phyloP scores from a whole-genome alignment of 2,329 filamentous ascomycete genomes.

The Capronia epimyces region DNA sequence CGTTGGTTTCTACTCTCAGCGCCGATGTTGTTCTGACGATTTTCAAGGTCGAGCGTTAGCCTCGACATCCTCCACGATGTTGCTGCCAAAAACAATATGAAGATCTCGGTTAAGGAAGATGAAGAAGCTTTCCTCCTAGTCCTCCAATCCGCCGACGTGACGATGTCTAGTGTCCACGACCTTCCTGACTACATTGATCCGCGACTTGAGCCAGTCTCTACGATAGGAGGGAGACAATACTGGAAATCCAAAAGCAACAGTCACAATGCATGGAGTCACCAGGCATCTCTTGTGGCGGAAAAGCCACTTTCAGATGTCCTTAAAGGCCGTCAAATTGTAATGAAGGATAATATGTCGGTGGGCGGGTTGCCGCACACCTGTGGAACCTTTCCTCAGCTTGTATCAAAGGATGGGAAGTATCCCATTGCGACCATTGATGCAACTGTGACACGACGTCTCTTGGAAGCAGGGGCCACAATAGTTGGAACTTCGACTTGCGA shows the following conservation, averaged over 20 bases:
- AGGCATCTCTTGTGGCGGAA: conserved; percentile 31
- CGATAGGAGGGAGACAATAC: conserved; percentile 21
- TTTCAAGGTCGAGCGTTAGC: conserved; percentile 23
- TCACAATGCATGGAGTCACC: conserved; percentile 43
- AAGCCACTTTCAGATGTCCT: conserved; percentile 29
- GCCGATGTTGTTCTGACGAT: background rate
- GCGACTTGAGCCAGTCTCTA: conserved; percentile 31
- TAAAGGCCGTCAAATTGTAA: conserved; percentile 31
- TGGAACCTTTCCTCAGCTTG: conserved; percentile 34
- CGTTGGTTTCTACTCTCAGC: background rate
- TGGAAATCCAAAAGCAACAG: conserved; percentile 35
- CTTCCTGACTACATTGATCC: conserved; percentile 38
- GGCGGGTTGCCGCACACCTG: conserved; percentile 36
- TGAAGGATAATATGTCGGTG: conserved; percentile 38
- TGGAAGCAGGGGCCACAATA: conserved; percentile 35
- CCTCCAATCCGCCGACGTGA: conserved; percentile 30
- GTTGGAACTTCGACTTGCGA: conserved; percentile 38
- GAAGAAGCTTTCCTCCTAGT: conserved; percentile 30
- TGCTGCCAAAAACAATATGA: conserved; percentile 22
- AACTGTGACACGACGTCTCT: conserved; percentile 33
- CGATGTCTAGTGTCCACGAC: conserved; percentile 30
- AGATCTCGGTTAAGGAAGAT: conserved; percentile 19
- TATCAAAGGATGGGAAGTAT: conserved; percentile 30
- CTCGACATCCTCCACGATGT: conserved; percentile 25
- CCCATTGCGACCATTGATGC: conserved; percentile 36